A percentile compares a stretch with the other conserved stretches of the same genome.
These are phyloP conservation scores for Polytrichum commune DNA, from an alignment of 225 moss, liverwort and hornwort genomes.

Conservation along the genomic window DNA sequence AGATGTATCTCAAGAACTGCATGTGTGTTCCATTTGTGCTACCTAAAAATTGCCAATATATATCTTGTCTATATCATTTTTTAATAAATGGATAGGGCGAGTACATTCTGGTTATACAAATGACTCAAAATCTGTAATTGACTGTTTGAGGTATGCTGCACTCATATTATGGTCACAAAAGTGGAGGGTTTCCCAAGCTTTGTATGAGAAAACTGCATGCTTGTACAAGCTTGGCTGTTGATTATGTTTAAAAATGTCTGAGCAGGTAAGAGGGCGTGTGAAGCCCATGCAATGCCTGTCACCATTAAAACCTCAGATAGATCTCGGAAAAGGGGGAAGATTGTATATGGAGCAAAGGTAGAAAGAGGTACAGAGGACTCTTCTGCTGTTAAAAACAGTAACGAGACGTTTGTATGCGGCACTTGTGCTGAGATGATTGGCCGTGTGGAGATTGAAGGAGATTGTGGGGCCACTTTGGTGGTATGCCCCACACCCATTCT, in stretches of 20 bases:
- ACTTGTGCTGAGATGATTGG: constrained; percentile 79
- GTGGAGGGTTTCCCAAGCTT: constrained; percentile 4
- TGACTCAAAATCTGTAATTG: too few species aligned
- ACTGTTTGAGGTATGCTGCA: too few species aligned
- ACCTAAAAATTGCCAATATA: too few species aligned
- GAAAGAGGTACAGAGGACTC: constrained; percentile 17
- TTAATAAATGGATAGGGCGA: too few species aligned
- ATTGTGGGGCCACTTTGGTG: constrained; percentile 80
- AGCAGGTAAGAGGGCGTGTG: constrained; percentile 43
- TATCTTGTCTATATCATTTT: too few species aligned
- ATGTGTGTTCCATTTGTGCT: too few species aligned
- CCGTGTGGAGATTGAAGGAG: constrained; percentile 65
- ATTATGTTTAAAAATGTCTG: constrained; percentile 18
- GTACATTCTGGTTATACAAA: too few species aligned
- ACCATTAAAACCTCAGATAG: constrained; percentile 30
- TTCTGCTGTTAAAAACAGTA: constrained; percentile 23
- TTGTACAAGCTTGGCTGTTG: constrained; percentile 21
- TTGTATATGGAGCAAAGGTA: constrained; percentile 21
- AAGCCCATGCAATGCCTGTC: constrained; percentile 36
- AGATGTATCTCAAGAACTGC: too few species aligned
- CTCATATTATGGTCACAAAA: too few species aligned
- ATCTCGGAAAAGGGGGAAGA: constrained; percentile 26
- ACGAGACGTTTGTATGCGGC: constrained; percentile 70
- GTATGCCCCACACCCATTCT: constrained; percentile 91
- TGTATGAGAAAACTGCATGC: constrained; percentile 6